Evolutionary conservation across 352 stramenopile species (phyloP).

Genomic region (Globisporangium polare): DNA sequence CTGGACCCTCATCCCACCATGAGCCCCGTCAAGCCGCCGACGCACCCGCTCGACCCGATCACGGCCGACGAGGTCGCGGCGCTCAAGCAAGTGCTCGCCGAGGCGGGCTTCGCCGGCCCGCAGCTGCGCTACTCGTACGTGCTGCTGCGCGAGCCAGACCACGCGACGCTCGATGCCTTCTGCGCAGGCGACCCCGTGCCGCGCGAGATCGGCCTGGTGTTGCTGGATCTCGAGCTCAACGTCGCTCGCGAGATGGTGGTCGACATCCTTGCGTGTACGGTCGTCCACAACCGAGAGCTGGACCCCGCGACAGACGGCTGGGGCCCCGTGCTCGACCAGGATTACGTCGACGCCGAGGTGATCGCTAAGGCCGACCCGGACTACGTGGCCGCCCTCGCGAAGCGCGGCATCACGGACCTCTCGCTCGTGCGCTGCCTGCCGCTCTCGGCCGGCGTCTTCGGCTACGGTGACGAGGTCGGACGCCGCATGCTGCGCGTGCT

Average conservation of each 20-base stretch:
- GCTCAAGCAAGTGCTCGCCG: slow-evolving; percentile 41
- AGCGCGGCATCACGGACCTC: slow-evolving; percentile 42
- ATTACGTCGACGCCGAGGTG: slow-evolving; percentile 37
- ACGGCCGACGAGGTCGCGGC: slow-evolving; percentile 35
- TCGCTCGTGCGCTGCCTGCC: slow-evolving; percentile 33
- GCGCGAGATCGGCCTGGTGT: slow-evolving; percentile 34
- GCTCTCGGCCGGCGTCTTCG: slow-evolving; percentile 43
- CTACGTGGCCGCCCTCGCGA: slow-evolving; percentile 36
- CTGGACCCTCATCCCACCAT: neutral
- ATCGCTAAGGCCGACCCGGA: slow-evolving; percentile 40
- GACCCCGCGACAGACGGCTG: slow-evolving; percentile 38
- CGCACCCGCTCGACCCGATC: slow-evolving; percentile 45
- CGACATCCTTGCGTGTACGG: slow-evolving; percentile 25
- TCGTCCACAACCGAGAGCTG: slow-evolving; percentile 31
- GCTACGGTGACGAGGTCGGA: slow-evolving; percentile 32
- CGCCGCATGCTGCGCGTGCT: slow-evolving; percentile 47
- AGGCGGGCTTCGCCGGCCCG: slow-evolving; percentile 28
- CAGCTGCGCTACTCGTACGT: slow-evolving; percentile 47
- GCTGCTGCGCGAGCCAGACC: slow-evolving; percentile 46
- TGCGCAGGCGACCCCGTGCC: slow-evolving; percentile 27
- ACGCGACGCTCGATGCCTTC: slow-evolving; percentile 37
- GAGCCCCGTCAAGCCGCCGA: neutral
- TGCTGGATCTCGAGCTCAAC: slow-evolving; percentile 37
- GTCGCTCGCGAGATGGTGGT: slow-evolving; percentile 34
- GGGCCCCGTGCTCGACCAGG: slow-evolving; percentile 41